Percentiles rank a stretch among this genome's conserved stretches.
Conservation (phyloP, 2,329 filamentous ascomycete species). For the Ascochyta viciae-villosae region DNA sequence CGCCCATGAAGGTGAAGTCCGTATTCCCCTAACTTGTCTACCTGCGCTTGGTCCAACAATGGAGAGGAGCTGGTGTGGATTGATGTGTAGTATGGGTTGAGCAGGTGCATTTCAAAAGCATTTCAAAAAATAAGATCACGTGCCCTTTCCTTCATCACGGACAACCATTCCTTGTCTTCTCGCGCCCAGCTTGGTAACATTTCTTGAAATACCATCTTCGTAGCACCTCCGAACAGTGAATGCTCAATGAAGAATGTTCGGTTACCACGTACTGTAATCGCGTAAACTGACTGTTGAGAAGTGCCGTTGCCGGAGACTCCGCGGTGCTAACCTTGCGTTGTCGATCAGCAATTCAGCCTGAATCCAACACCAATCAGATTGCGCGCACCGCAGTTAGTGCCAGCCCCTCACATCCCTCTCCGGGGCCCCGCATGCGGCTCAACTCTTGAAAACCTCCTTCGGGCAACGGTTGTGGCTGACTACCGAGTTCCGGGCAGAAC, state of each 20-base stretch:
- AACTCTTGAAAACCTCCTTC: conserved; percentile 7
- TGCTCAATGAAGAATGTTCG: no score
- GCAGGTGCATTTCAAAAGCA: no score
- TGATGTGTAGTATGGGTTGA: no score
- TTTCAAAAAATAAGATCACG: neutral
- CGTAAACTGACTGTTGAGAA: neutral
- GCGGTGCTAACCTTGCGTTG: neutral
- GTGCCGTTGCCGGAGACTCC: neutral
- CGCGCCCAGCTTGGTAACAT: no score
- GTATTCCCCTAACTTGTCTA: no score
- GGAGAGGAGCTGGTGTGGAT: no score
- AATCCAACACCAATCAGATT: conserved; percentile 25
- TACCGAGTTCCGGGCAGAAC: conserved; percentile 2
- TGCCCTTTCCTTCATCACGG: neutral
- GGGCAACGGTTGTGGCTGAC: conserved; percentile 18
- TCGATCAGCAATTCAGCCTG: conserved; percentile 29
- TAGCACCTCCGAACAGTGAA: no score
- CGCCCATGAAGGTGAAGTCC: conserved; percentile 67
- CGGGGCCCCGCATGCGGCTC: conserved; percentile 29
- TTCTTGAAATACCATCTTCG: no score
- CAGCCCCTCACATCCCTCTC: conserved; percentile 22
- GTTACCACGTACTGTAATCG: no score
- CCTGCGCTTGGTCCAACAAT: no score
- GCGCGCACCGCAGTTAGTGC: conserved; percentile 10
- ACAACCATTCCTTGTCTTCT: neutral